phyloP scores from a whole-genome alignment of 768 basidiomycete genomes.

The Tylopilus subfusipes region DNA sequence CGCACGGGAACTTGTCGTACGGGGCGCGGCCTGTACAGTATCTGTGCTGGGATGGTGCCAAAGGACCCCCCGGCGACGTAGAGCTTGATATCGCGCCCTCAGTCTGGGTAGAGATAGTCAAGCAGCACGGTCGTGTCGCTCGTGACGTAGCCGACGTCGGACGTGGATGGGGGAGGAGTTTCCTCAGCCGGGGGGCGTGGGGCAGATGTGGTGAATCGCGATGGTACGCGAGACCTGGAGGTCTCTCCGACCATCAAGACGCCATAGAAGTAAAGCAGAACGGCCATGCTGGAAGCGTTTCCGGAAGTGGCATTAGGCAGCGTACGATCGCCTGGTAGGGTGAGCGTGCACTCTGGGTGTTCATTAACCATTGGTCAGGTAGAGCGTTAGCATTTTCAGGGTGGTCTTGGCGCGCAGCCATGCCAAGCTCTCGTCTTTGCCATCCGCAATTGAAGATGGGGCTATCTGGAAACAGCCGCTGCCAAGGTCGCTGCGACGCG shows the following conservation, averaged over 20 bases:
- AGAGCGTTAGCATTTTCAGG: background rate
- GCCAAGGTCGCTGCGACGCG: background rate
- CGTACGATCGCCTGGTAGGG: conserved; percentile 38
- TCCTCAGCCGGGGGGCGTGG: conserved; percentile 60
- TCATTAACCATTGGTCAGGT: background rate
- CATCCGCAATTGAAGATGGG: background rate
- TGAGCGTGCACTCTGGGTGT: conserved; percentile 16
- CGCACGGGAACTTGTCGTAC: conserved; percentile 49
- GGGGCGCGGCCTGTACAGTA: conserved; percentile 52
- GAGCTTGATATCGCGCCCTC: conserved; percentile 36
- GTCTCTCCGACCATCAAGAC: conserved; percentile 49
- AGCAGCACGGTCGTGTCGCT: conserved; percentile 23
- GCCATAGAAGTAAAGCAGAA: conserved; percentile 57
- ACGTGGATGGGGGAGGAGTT: conserved; percentile 27
- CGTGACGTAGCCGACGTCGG: conserved; percentile 42
- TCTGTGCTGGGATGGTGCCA: conserved; percentile 54
- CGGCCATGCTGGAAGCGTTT: conserved; percentile 43
- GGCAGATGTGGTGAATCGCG: conserved; percentile 43
- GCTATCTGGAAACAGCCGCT: background rate
- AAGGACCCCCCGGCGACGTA: conserved; percentile 54
- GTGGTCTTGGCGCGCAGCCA: background rate
- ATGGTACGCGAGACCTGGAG: conserved; percentile 34
- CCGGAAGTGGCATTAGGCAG: conserved; percentile 54
- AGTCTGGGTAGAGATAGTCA: conserved; percentile 46
- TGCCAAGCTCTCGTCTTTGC: background rate